Evolutionary conservation across 352 stramenopile species (phyloP).

Genomic region (Peronosclerospora sorghi): DNA sequence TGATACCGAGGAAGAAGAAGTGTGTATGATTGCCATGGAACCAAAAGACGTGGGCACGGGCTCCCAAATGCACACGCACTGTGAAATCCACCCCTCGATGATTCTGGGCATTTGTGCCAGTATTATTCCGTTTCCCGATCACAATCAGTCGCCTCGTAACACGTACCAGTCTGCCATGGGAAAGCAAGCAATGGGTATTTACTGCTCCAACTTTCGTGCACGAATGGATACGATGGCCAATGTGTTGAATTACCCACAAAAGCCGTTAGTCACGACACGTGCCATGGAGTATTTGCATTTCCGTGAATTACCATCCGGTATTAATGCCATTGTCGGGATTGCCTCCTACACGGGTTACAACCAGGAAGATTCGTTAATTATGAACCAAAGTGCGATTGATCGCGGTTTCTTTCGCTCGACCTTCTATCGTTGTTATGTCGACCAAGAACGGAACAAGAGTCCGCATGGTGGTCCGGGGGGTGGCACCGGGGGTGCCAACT

Average conservation of each 20-base stretch:
- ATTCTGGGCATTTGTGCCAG: constrained; percentile 99
- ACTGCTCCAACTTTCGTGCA: constrained; percentile 97
- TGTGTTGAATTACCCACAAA: constrained; percentile 99
- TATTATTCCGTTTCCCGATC: constrained; percentile 99
- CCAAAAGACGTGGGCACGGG: constrained; percentile 87
- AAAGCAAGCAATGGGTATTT: constrained; percentile 99
- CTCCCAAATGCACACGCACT: constrained; percentile 97
- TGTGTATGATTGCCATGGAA: constrained; percentile 99
- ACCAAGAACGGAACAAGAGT: too few relatives aligned
- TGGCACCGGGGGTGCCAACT: constrained; percentile 49
- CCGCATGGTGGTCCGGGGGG: too few relatives aligned
- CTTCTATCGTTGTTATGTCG: too few relatives aligned
- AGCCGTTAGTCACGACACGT: constrained; percentile 97
- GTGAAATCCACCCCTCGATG: constrained; percentile 99
- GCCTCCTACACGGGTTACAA: too few relatives aligned
- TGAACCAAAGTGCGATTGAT: too few relatives aligned
- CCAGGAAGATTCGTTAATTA: too few relatives aligned
- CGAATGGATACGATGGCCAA: constrained; percentile 99
- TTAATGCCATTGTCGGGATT: too few relatives aligned
- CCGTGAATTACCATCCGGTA: too few relatives aligned
- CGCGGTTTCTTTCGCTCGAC: too few relatives aligned
- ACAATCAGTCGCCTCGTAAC: constrained; percentile 99
- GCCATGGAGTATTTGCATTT: too few relatives aligned
- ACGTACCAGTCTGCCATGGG: constrained; percentile 99
- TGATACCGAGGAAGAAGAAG: constrained; percentile 99